These are phyloP conservation scores for Carallia pectinifolia DNA, from an alignment of 345 rosid species.

Conservation along the genomic window DNA sequence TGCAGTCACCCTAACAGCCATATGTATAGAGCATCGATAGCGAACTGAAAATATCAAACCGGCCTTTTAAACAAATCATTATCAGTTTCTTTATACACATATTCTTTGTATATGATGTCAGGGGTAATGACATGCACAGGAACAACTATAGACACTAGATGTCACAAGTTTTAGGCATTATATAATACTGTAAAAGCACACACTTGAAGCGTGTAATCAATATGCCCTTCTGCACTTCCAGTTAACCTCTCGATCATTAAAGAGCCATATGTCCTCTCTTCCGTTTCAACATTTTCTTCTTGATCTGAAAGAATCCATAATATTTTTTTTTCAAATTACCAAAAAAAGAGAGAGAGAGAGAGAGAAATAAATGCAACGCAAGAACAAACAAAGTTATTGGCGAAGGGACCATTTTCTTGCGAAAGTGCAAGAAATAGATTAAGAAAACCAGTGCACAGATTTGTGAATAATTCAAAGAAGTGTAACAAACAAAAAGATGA, in stretches of 20 bases:
- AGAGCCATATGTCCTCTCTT: constrained; percentile 72
- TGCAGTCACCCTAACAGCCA: too few species aligned
- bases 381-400: background rate
- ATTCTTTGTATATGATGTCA: too few species aligned
- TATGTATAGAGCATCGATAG: too few species aligned
- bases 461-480: background rate
- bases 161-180: background rate
- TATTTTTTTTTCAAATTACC: constrained; percentile 27
- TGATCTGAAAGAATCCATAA: constrained; percentile 31
- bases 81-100: too few species aligned
- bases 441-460: background rate
- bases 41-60: too few species aligned
- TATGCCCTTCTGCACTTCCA: constrained; percentile 73
- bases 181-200: constrained; percentile 11
- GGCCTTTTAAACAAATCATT: too few species aligned
- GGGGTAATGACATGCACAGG: background rate
- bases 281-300: constrained; percentile 42
- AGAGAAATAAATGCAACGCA: background rate
- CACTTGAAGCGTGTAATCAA: constrained; percentile 94
- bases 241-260: constrained; percentile 80
- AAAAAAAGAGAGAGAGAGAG: background rate
- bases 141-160: background rate
- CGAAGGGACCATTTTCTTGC: background rate
- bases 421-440: background rate
- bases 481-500: too few species aligned